Base-by-base conservation (phyloP, 2,329 filamentous ascomycete species). In the Talaromyces marneffei region DNA sequence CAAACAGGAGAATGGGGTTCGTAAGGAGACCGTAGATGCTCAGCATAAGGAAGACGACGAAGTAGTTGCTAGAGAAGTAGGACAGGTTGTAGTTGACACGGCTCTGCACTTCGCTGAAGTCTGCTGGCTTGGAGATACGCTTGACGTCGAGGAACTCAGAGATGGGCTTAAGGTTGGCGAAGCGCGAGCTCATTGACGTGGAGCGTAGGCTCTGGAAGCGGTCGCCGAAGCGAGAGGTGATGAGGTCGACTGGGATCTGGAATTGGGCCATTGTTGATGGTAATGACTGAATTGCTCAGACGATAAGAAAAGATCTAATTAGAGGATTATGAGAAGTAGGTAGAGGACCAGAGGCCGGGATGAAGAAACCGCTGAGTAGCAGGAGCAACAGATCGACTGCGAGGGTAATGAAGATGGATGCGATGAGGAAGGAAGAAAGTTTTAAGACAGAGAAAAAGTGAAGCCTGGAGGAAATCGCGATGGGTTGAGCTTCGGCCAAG, bases 1-100 rank as follows among this genome's bases (percentile, higher is more conserved):
- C 92, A 75, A 97, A 97, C 64, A 97, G 86, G 57, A 99, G 84
- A 50, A 87, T 78, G 71, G 86, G 82, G 79, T 97, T 97, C 69
- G 91, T 94, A 71, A 99, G 83, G 71, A 99, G 80, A 71, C 90
- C 90, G 83, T 99, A 99, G 79, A 99, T 88, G 82, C 89, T 91
- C 72, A 99, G 88, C 88, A 99, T 95, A 70, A 90, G 82, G 75
- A 97, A 96, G 69, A 97, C 85, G 66, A 90, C 88, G 68, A 90
- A 89, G 84, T 99, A 99, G 82, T 99, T 99, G 88, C 91, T 97
- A 65, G 92, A 95, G 83, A 96, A 99, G 82, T 97, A 89, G 75
- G 89, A 87, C 67, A 99, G 80, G 78, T 99, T 99, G 87, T 97
- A 97, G 83, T 95, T 96, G 80, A 96, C 87, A 67, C 93, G 87